Conservation (phyloP, 345 rosid species). For the Brassica juncea region DNA sequence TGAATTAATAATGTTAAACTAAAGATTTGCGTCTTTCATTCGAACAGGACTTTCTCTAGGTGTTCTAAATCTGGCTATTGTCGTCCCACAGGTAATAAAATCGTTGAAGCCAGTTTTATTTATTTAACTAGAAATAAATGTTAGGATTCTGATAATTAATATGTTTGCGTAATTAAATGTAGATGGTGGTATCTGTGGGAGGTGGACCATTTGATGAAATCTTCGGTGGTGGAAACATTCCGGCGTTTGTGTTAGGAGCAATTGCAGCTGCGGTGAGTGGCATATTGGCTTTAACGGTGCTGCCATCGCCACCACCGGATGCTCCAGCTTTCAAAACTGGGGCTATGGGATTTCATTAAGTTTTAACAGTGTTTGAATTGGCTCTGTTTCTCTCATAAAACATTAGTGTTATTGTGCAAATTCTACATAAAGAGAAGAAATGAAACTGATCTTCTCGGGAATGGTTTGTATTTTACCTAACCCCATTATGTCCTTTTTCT, state of each 20-base stretch:
- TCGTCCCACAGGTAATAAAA: conserved; percentile 42
- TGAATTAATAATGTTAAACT: not conserved
- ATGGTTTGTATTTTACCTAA: conserved; percentile 40
- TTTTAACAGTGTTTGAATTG: conserved; percentile 14
- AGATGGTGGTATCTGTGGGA: conserved; percentile 74
- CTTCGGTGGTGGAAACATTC: conserved; percentile 86
- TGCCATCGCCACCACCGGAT: conserved; percentile 78
- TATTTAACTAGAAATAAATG: not conserved
- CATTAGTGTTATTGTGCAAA: conserved; percentile 37
- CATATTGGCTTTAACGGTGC: conserved; percentile 54
- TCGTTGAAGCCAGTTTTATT: not conserved
- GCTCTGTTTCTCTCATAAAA: conserved; percentile 26
- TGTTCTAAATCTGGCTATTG: conserved; percentile 40
- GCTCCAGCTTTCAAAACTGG: conserved; percentile 34
- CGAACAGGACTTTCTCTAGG: conserved; percentile 40
- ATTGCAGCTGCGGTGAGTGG: conserved; percentile 67
- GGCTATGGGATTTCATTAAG: conserved; percentile 46
- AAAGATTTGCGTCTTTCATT: not conserved
- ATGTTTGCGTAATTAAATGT: conserved; percentile 2
- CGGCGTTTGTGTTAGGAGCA: conserved; percentile 73
- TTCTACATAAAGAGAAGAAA: conserved; percentile 19
- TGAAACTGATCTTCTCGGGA: conserved; percentile 14
- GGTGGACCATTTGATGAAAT: conserved; percentile 73
- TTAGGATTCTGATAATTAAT: not conserved
- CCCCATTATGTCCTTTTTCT: conserved; percentile 24